Evolutionary conservation across 805 yeast species (phyloP).

Genomic region (Myxozyma neglecta): DNA sequence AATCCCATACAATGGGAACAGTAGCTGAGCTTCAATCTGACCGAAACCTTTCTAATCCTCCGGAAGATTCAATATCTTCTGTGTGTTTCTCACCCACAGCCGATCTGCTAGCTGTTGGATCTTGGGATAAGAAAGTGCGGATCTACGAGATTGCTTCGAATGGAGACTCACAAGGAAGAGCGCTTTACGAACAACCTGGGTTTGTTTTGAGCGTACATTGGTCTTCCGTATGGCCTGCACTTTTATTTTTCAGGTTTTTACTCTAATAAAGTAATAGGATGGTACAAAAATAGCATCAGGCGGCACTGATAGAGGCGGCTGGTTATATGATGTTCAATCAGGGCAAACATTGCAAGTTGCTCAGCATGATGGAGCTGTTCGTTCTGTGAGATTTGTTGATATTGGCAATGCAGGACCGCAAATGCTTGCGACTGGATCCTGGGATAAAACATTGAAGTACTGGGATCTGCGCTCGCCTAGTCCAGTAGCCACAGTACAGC

Average conservation of each 20-base stretch:
- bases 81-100: conserved; percentile 83
- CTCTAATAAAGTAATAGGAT: conserved; percentile 45
- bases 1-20: conserved; percentile 14
- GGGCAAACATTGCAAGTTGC: conserved; percentile 87
- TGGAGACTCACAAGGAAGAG: conserved; percentile 84
- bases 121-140: conserved; percentile 95
- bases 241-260: not conserved
- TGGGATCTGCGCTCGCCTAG: conserved; percentile 87
- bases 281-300: conserved; percentile 87
- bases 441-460: conserved; percentile 93
- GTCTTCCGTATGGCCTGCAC: conserved; percentile 44
- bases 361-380: conserved; percentile 78
- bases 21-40: conserved; percentile 62
- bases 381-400: conserved; percentile 69
- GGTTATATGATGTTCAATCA: conserved; percentile 74
- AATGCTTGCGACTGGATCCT: conserved; percentile 86
- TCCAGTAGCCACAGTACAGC: conserved; percentile 74
- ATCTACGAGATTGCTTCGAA: conserved; percentile 78
- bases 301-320: conserved; percentile 87
- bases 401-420: conserved; percentile 77
- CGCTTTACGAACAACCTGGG: conserved; percentile 83
- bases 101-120: conserved; percentile 77
- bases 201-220: conserved; percentile 84
- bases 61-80: conserved; percentile 86
- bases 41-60: conserved; percentile 56